Base-by-base conservation (phyloP, 768 basidiomycete species). In the Russula earlei region DNA sequence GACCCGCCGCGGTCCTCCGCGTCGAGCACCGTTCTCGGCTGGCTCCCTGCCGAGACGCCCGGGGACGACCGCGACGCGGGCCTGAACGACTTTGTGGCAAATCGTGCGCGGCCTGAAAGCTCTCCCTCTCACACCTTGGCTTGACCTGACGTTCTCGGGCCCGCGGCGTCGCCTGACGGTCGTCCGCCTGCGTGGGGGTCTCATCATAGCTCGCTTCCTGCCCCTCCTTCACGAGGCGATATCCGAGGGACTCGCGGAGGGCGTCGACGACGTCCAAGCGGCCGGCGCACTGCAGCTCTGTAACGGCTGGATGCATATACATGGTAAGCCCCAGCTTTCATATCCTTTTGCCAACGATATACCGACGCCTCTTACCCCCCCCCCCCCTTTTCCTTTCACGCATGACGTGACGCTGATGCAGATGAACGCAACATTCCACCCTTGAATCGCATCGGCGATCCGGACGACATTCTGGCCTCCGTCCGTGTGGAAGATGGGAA, bases 271-370 rank as follows among this genome's bases (percentile, higher is more conserved):
- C 2, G 71, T 86, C 3, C 82, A 83, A 73, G 75, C 65, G 5
- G 82, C 82, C 54, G 78, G 76, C 6, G 89, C 88, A 10, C 67
- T 77, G 29, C 85, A 87, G 64, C 69, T 82, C 3, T 78, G 78
- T 57, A 68, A 79, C 20, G 89, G 89, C n/a, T 91, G 89, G 89
- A 85, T 91, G 84, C 89, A 91, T 65, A 82, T 91, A 44, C 80
- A 89, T 42, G 79, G 77, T 77, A 49, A 33, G 56, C 27, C 14
- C 11, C 29, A 7, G 22, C 7, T 31, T 31, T 5, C 10, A 10
- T 10, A 10, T 12, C 12, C 8, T n/a, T n/a, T n/a, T n/a, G n/a
- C n/a, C n/a, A 34, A n/a, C n/a, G n/a, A n/a, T n/a, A n/a, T n/a
- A n/a, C n/a, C n/a, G n/a, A n/a, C n/a, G n/a, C n/a, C n/a, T n/a